phyloP scores from a whole-genome alignment of 371 early-diverging fungal species.

The Mucor piriformis region DNA sequence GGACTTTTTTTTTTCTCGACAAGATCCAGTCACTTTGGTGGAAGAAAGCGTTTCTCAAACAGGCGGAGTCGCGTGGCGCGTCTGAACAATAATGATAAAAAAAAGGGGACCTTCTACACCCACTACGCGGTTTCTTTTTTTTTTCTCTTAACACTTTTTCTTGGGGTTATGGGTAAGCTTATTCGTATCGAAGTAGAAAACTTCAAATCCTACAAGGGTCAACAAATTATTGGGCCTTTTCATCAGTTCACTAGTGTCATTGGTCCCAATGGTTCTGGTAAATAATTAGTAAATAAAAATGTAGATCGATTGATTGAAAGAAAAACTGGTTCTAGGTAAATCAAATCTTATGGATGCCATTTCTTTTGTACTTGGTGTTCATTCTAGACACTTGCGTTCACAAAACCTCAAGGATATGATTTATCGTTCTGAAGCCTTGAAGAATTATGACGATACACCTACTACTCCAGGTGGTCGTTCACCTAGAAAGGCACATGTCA shows the following conservation, averaged over 20 bases:
- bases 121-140: conserved; percentile 13
- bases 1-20: too few relatives aligned
- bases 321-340: conserved; percentile 69
- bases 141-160: conserved; percentile 8
- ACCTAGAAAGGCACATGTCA: conserved; percentile 72
- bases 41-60: too few relatives aligned
- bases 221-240: conserved; percentile 94
- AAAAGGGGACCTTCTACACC: not conserved
- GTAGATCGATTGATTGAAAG: not conserved
- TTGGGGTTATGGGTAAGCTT: conserved; percentile 73
- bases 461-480: conserved; percentile 26
- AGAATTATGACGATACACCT: conserved; percentile 25
- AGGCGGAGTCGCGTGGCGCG: conserved; percentile 1
- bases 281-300: not conserved
- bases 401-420: conserved; percentile 89
- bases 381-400: conserved; percentile 87
- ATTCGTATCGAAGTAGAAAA: conserved; percentile 94
- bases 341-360: conserved; percentile 99
- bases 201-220: conserved; percentile 99
- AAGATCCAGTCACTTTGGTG: too few relatives aligned
- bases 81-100: not conserved
- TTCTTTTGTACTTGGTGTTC: conserved; percentile 95
- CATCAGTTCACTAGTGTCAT: conserved; percentile 96
- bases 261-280: conserved; percentile 99
- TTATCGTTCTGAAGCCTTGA: conserved; percentile 70